Evolutionary conservation across 192 early-diverging fungal genomes (phyloP), one percentile per base, ranked within the genome.

Genomic region (Entomortierella chlamydospora): DNA sequence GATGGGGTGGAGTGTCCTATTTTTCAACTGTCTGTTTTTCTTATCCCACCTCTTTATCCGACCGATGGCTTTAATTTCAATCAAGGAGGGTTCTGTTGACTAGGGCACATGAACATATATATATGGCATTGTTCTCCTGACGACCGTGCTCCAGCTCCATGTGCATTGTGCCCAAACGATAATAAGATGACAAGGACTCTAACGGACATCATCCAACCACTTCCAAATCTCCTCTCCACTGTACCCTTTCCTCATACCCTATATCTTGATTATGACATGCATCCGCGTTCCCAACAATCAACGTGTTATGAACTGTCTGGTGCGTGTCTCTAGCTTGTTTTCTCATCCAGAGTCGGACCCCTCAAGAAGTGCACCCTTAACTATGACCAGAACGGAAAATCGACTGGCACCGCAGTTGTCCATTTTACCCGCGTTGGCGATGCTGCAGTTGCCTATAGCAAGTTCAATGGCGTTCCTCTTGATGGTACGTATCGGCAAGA

Each of bases 311-410:
- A 57, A 57, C 18, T 15, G 10, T 29, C 31, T 4, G 28, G 31
- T 57, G 30, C 33, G 20, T 29, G 37, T 43, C 18, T 22, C 61
- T 77, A 76, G 71, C 81, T 76, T 52, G 73, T 85, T 37, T 85
- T 83, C 58, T 43, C 66, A 26, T 72, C 72, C 33, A 64, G 71
- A 73, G 78, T 85, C 52, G 85, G 86, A 30, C 86, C 86, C 57
- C 70, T 87, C 63, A 79, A 81, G 34, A 79, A 82, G 68, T 82
- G 81, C 54, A 78, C 70, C 20, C 65, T 87, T 8, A 87, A 83
- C 70, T 87, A 81, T 64, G 85, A 87, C 57, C 80, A 87, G 70
- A 80, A 73, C 61, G 86, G 85, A 52, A 83, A 79, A 61, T 87
- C 85, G 5, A 77, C 71, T 28, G 86, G 86, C 39, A 82, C 83